These are phyloP conservation scores for Beauveria asiatica DNA, from an alignment of 2,329 filamentous ascomycete species.

Conservation along the genomic window DNA sequence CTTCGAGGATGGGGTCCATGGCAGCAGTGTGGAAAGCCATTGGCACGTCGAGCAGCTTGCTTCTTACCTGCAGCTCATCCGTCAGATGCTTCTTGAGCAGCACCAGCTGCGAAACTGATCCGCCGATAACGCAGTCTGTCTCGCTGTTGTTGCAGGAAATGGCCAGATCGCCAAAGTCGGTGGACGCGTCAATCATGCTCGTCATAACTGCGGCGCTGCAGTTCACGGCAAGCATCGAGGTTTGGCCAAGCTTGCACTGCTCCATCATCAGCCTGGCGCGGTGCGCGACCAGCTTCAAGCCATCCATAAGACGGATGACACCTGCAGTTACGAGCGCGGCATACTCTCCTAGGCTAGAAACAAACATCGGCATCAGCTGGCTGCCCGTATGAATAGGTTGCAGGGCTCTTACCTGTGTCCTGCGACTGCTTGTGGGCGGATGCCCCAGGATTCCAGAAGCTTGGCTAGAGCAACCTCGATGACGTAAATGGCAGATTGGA, in stretches of 20 bases:
- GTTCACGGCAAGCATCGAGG: constrained; percentile 18
- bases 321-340: constrained; percentile 18
- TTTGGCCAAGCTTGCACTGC: constrained; percentile 12
- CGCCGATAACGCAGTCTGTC: constrained; percentile 22
- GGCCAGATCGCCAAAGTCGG: constrained; percentile 10
- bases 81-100: constrained; percentile 7
- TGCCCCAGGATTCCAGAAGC: constrained; percentile 19
- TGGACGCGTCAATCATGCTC: not conserved
- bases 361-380: not conserved
- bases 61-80: constrained; percentile 18
- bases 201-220: constrained; percentile 12
- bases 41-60: constrained; percentile 18
- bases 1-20: constrained; percentile 19
- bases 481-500: constrained; percentile 23
- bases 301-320: constrained; percentile 14
- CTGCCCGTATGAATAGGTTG: not conserved
- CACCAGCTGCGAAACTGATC: constrained; percentile 15
- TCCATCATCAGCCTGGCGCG: constrained; percentile 17
- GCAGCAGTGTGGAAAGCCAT: constrained; percentile 23
- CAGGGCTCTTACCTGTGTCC: constrained; percentile 17
- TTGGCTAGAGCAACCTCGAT: constrained; percentile 23
- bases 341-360: constrained; percentile 19
- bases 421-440: constrained; percentile 16
- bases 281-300: constrained; percentile 16
- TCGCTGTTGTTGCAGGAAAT: constrained; percentile 25